These are phyloP conservation scores for Inonotus obliquus DNA, from an alignment of 1,284 basidiomycete genomes.

Conservation along the genomic window DNA sequence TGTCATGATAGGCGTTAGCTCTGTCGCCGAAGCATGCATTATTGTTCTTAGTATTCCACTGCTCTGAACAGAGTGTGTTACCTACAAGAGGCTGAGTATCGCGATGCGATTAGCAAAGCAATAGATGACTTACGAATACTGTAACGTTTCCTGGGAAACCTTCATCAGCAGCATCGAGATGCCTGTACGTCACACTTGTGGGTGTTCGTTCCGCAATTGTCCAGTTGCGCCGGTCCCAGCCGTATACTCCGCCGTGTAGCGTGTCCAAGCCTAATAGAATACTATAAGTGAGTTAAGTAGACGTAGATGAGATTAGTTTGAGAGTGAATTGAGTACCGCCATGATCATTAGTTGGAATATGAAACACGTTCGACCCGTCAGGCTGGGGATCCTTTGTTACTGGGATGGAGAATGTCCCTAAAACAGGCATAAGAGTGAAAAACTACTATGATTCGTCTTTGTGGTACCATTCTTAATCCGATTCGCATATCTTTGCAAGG, in stretches of 20 bases:
- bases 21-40: slow-evolving; percentile 42
- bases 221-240: slow-evolving; percentile 56
- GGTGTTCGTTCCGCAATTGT: slow-evolving; percentile 37
- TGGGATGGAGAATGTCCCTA: slow-evolving; percentile 50
- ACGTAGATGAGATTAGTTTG: neutral
- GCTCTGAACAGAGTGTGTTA: slow-evolving; percentile 45
- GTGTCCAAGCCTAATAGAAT: slow-evolving; percentile 35
- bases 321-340: neutral
- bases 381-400: slow-evolving; percentile 44
- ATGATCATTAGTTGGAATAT: slow-evolving; percentile 45
- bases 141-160: slow-evolving; percentile 51
- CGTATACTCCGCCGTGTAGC: slow-evolving; percentile 48
- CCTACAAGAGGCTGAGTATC: slow-evolving; percentile 27
- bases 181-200: slow-evolving; percentile 46
- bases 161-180: slow-evolving; percentile 46
- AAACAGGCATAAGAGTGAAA: slow-evolving; percentile 20
- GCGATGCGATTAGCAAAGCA: neutral
- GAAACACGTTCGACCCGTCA: slow-evolving; percentile 41
- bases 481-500: slow-evolving; percentile 20
- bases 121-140: slow-evolving; percentile 34
- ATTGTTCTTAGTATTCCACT: slow-evolving; percentile 41
- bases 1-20: slow-evolving; percentile 56
- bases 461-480: slow-evolving; percentile 21
- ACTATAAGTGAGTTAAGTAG: too few species aligned
- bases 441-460: too few species aligned